Evolutionary conservation across 306 rosid genomes (phyloP).

Genomic region (Gastrolobium villosum): DNA sequence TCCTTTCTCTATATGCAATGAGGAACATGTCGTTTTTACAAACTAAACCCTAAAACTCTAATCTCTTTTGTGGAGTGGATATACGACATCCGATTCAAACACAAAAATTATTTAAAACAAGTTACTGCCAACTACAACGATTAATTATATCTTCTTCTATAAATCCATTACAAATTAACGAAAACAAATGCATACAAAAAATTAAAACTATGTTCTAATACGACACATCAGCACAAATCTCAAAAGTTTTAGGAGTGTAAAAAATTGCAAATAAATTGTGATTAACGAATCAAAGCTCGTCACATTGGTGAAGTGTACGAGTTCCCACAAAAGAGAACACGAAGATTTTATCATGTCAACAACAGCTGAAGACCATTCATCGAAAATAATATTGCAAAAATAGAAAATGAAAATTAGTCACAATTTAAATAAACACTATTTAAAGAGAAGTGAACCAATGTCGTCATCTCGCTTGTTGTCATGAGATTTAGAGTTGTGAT

Average conservation of each 20-base stretch:
- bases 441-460: constrained; percentile 48
- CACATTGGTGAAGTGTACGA: neutral
- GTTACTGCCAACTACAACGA: neutral
- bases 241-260: neutral
- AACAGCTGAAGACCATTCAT: neutral
- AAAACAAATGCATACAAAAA: neutral
- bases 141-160: neutral
- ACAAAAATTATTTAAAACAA: constrained; percentile 13
- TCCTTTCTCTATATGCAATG: too few relatives aligned
- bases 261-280: neutral
- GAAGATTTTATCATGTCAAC: neutral
- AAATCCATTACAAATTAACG: neutral
- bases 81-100: too few relatives aligned
- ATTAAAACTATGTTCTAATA: neutral
- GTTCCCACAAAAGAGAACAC: neutral
- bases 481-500: constrained; percentile 63
- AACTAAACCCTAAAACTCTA: too few relatives aligned
- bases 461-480: constrained; percentile 94
- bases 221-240: neutral
- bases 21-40: too few relatives aligned
- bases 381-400: neutral
- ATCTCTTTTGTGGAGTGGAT: too few relatives aligned
- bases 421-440: constrained; percentile 3
- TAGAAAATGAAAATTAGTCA: neutral
- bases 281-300: neutral